Base-by-base conservation (phyloP, 306 rosid species). In the Quercus gilva region DNA sequence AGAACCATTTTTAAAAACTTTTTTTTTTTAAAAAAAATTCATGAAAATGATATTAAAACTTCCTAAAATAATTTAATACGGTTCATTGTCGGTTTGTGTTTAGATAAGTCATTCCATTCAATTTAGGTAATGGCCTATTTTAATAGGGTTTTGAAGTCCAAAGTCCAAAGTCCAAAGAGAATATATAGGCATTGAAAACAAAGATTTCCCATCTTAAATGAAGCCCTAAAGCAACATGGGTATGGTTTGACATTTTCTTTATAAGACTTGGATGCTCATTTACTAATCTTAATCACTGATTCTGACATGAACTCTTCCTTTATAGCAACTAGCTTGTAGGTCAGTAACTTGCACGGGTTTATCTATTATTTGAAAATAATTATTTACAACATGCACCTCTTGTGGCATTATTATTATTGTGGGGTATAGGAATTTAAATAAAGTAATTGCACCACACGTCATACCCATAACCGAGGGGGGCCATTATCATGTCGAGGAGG, bases 81-180 rank as follows among this genome's bases (percentile, higher is more conserved):
- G 11, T 33, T 78, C 56, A 63, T 80, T 82, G 77, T 89, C 79
- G 81, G 78, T 85, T 86, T 81, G 18, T 76, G 89, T 85, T 83
- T 78, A 87, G 86, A 53, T 35, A 77, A 13, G 65, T 55, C 89
- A 81, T 79, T 65, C 83, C 85, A 81, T 83, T 88, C 31, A 85
- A 56, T 79, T 76, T 65, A 69, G 84, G 73, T 76, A 75, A 83
- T 77, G 61, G 74, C 21, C 55, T 79, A 73, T 41, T 73, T 84
- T 88, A 72, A 56, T 52, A 76, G 78, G 74, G 74, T 43, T 64
- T 28, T 2, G 1, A 13, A 80, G 77, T 81, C 82, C 80, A 65
- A 53, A 80, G 77, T 81, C 82, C 80, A 65, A 53, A 78, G 49
- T 63, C 84, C 77, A 78, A 31, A 78, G 56, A 73, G 31, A 78